Percentiles rank a stretch among this genome's conserved stretches.
These are phyloP conservation scores for Paragyromitra xinjiangensis DNA, from an alignment of 495 filamentous ascomycete genomes.

Conservation along the genomic window DNA sequence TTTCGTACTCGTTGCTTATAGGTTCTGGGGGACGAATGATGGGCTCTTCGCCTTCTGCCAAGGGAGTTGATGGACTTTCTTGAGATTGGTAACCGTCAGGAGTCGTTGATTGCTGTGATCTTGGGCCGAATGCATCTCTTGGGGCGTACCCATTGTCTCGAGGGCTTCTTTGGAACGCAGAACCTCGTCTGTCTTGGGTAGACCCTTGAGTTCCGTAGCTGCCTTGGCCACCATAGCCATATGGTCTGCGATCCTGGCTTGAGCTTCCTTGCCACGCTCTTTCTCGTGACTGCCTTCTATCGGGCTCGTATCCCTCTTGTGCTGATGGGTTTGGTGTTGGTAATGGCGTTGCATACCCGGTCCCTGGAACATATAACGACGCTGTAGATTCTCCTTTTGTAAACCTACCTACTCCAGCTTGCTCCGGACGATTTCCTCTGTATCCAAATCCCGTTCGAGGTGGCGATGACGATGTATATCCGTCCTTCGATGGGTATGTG, in stretches of 20 bases:
- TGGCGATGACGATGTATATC: conserved; percentile 10
- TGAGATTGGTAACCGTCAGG: conserved; percentile 15
- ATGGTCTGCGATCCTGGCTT: conserved; percentile 13
- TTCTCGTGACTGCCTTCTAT: neutral
- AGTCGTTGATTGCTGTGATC: neutral
- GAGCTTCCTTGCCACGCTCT: neutral
- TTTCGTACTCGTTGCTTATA: conserved; percentile 37
- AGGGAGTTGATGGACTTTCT: neutral
- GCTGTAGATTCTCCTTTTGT: neutral
- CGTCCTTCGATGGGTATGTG: neutral
- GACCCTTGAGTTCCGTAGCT: conserved; percentile 1
- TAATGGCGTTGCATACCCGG: neutral
- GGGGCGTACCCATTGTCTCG: neutral
- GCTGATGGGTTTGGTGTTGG: neutral
- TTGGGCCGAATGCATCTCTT: neutral
- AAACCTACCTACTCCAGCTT: neutral
- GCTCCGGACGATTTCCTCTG: neutral
- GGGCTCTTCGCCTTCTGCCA: conserved; percentile 6
- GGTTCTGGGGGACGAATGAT: conserved; percentile 18
- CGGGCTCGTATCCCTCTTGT: neutral
- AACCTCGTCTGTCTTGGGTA: conserved; percentile 1
- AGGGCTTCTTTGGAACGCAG: neutral
- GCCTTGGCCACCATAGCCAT: conserved; percentile 9
- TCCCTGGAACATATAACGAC: conserved; percentile 3
- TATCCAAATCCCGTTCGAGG: neutral